These are phyloP conservation scores for Acacia melanoxylon DNA, from an alignment of 306 rosid genomes.

Conservation along the genomic window DNA sequence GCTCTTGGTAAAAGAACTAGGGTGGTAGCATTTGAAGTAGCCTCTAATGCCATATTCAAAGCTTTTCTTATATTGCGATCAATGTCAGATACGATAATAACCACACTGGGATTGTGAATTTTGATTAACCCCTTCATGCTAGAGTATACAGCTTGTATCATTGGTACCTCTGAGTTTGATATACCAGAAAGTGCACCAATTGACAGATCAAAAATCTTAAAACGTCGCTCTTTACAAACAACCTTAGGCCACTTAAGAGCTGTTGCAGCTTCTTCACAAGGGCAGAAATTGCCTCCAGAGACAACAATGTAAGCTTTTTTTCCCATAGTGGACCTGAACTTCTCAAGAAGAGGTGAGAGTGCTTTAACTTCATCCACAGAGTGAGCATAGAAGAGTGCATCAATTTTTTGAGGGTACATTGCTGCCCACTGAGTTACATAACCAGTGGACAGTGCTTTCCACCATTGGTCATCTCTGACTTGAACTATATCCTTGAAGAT, in stretches of 20 bases:
- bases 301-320: conserved; percentile 88
- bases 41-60: conserved; percentile 78
- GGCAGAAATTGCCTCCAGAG: conserved; percentile 71
- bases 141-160: conserved; percentile 73
- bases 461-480: conserved; percentile 97
- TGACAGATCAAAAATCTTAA: conserved; percentile 76
- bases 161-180: conserved; percentile 81
- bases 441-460: conserved; percentile 92
- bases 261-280: conserved; percentile 75
- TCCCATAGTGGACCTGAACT: conserved; percentile 77
- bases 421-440: conserved; percentile 94
- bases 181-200: conserved; percentile 64
- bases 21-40: conserved; percentile 51
- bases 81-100: conserved; percentile 66
- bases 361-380: conserved; percentile 67
- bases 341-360: conserved; percentile 82
- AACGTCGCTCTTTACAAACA: conserved; percentile 80
- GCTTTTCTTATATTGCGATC: conserved; percentile 76
- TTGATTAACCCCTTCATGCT: conserved; percentile 91
- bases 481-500: conserved; percentile 91
- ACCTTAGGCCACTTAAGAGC: conserved; percentile 77
- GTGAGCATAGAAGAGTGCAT: conserved; percentile 92
- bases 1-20: conserved; percentile 72
- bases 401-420: conserved; percentile 90
- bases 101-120: conserved; percentile 85